These are phyloP conservation scores for Pachysandra terminalis DNA, from an alignment of 164 flowering plant species.

Conservation along the genomic window DNA sequence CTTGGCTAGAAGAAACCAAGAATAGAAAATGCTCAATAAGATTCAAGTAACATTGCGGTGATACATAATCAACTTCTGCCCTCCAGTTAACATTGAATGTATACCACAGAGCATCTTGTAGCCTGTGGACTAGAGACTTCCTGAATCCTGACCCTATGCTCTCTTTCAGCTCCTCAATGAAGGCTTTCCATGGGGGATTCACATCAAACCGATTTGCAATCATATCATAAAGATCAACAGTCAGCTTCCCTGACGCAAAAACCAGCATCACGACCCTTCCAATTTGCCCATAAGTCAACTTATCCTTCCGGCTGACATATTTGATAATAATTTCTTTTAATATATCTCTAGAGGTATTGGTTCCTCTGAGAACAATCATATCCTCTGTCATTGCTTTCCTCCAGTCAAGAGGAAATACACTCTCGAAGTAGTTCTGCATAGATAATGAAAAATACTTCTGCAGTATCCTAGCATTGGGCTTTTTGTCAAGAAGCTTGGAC, in stretches of 20 bases:
- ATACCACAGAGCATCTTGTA: conserved; percentile 35
- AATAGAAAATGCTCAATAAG: conserved; percentile 54
- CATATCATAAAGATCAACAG: conserved; percentile 23
- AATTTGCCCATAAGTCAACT: conserved; percentile 44
- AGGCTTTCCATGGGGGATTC: conserved; percentile 34
- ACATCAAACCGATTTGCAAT: conserved; percentile 17
- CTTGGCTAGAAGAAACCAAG: conserved; percentile 26
- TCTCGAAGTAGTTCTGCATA: conserved; percentile 18
- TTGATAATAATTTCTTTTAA: conserved; percentile 29
- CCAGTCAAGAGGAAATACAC: conserved; percentile 42
- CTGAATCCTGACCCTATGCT: conserved; percentile 8
- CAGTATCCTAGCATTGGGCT: conserved; percentile 15
- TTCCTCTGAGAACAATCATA: conserved; percentile 40
- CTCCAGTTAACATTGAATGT: conserved; percentile 39
- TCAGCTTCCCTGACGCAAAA: conserved; percentile 35
- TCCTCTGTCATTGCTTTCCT: conserved; percentile 20
- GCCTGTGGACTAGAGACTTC: conserved; percentile 11
- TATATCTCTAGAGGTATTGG: conserved; percentile 28
- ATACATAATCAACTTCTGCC: conserved; percentile 34
- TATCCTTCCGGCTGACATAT: conserved; percentile 11
- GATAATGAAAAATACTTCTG: conserved; percentile 19
- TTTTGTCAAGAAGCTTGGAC: conserved; percentile 12
- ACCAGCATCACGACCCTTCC: conserved; percentile 41
- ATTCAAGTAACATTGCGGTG: conserved; percentile 57
- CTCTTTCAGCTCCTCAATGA: conserved; percentile 23